Conservation (phyloP, 768 basidiomycete species). For the Psilocybe sp. region DNA sequence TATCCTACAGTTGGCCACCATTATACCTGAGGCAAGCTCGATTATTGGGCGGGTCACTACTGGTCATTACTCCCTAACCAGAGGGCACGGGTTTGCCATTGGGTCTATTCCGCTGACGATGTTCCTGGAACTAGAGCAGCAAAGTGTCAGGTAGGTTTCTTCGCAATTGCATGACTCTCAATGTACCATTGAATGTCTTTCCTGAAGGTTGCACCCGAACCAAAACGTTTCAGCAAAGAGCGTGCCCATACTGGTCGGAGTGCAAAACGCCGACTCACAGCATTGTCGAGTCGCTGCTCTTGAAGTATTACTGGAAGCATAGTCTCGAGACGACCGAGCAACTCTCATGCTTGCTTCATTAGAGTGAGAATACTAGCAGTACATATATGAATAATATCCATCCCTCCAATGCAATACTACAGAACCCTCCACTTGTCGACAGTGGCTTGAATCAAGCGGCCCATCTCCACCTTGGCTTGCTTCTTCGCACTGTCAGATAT, state of each 20-base stretch:
- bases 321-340: not conserved
- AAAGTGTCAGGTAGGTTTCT: conserved; percentile 33
- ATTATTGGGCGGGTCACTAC: conserved; percentile 85
- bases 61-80: conserved; percentile 77
- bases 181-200: not conserved
- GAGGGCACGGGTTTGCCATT: conserved; percentile 76
- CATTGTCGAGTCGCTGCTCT: conserved; percentile 49
- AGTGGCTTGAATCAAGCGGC: conserved; percentile 65
- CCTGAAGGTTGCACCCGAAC: conserved; percentile 25
- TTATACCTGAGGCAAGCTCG: conserved; percentile 34
- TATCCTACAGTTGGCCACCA: conserved; percentile 40
- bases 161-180: not conserved
- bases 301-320: conserved; percentile 19
- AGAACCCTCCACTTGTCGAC: conserved; percentile 75
- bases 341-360: not conserved
- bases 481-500: conserved; percentile 83
- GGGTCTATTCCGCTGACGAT: conserved; percentile 64
- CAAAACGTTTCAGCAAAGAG: conserved; percentile 18
- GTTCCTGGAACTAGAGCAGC: conserved; percentile 51
- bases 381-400: conserved; percentile 1
- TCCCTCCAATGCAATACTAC: conserved; percentile 12
- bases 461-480: conserved; percentile 76
- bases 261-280: conserved; percentile 59
- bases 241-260: conserved; percentile 50
- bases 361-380: conserved; percentile 1